Evolutionary conservation across 2,329 filamentous ascomycete species (phyloP).

Genomic region (Talaromyces sp.): DNA sequence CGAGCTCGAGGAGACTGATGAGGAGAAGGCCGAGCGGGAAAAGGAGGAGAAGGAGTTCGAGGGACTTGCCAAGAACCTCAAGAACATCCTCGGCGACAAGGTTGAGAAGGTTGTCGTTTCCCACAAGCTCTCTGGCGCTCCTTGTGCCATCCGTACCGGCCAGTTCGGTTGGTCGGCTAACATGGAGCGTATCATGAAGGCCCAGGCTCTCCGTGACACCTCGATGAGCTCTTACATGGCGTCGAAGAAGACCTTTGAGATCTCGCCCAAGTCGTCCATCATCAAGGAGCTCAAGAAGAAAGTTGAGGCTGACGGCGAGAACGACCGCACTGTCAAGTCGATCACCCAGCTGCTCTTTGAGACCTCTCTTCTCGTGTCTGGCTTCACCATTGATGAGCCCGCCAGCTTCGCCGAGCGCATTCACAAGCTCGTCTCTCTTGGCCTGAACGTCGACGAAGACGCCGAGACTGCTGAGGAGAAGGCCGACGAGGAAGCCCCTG

Average conservation of each 20-base stretch:
- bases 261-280: conserved; percentile 97
- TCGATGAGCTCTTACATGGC: conserved; percentile 99
- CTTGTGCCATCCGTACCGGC: conserved; percentile 97
- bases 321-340: conserved; percentile 97
- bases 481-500: conserved; percentile 51
- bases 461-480: conserved; percentile 61
- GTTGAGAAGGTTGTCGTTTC: conserved; percentile 99
- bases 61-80: conserved; percentile 87
- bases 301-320: conserved; percentile 95
- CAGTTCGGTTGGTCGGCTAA: conserved; percentile 99
- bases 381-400: conserved; percentile 99
- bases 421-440: conserved; percentile 98
- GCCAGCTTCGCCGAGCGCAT: conserved; percentile 97
- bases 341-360: conserved; percentile 98
- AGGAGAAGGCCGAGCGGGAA: conserved; percentile 96
- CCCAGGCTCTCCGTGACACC: conserved; percentile 97
- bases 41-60: conserved; percentile 98
- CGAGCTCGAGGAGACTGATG: conserved; percentile 98
- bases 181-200: conserved; percentile 99
- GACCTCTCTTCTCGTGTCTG: conserved; percentile 95
- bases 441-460: conserved; percentile 94
- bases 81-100: conserved; percentile 99
- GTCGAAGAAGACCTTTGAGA: conserved; percentile 99
- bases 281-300: conserved; percentile 99
- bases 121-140: conserved; percentile 90